Conservation (phyloP, 768 basidiomycete genomes). For the Megacollybia marginata region DNA sequence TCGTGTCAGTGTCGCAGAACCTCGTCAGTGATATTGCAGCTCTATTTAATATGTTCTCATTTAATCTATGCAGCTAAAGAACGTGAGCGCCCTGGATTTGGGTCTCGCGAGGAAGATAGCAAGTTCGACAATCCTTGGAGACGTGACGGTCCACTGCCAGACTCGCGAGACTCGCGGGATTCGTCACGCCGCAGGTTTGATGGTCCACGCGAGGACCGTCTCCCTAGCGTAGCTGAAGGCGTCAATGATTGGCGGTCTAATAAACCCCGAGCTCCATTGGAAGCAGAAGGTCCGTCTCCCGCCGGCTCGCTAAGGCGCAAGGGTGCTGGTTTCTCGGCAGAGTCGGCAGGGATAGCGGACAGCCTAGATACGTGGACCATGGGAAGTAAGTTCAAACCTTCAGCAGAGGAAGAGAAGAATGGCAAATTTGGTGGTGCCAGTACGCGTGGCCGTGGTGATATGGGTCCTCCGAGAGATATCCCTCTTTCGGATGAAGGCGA, state of each 20-base stretch:
- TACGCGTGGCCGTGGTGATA: slow-evolving; percentile 43
- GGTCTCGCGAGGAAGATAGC: slow-evolving; percentile 60
- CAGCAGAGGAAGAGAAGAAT: slow-evolving; percentile 28
- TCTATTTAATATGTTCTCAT: slow-evolving; percentile 1
- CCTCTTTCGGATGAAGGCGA: slow-evolving; percentile 50
- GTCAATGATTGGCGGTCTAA: slow-evolving; percentile 68
- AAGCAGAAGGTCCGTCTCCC: slow-evolving; percentile 40
- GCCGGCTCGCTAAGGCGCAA: slow-evolving; percentile 38
- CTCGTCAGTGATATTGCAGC: slow-evolving; percentile 56
- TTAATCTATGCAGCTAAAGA: slow-evolving; percentile 48
- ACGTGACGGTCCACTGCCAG: slow-evolving; percentile 79
- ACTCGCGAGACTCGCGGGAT: slow-evolving; percentile 53
- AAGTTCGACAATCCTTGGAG: slow-evolving; percentile 86
- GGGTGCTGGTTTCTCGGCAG: slow-evolving; percentile 47
- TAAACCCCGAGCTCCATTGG: slow-evolving; percentile 26
- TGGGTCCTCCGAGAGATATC: slow-evolving; percentile 41
- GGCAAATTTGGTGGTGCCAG: slow-evolving; percentile 38
- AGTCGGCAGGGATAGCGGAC: slow-evolving; percentile 52
- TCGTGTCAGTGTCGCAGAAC: slow-evolving; percentile 92
- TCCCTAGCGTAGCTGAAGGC: slow-evolving; percentile 51
- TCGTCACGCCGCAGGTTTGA: slow-evolving; percentile 62
- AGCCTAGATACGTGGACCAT: slow-evolving; percentile 74
- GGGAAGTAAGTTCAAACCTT: slow-evolving; percentile 67
- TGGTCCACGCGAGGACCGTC: slow-evolving; percentile 34
- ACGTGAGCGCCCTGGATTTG: slow-evolving; percentile 49